Percentiles rank a stretch among this genome's conserved stretches.
These are phyloP conservation scores for Caryopteris hybrid DNA, from an alignment of 305 asterid species.

Conservation along the genomic window DNA sequence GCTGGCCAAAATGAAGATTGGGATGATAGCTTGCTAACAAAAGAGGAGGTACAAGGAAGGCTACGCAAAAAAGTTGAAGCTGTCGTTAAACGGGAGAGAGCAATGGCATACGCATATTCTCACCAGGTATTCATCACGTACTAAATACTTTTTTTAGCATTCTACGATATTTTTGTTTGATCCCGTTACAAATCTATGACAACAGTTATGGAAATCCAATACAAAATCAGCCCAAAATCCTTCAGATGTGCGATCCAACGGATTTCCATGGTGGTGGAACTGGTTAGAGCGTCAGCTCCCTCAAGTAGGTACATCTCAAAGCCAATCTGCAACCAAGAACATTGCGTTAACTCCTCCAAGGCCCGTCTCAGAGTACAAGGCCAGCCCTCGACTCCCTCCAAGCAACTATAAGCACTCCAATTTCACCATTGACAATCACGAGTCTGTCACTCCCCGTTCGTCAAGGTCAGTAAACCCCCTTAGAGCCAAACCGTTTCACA, in stretches of 20 bases:
- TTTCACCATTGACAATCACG: slow-evolving; percentile 37
- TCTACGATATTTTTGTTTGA: not conserved
- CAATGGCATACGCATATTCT: slow-evolving; percentile 91
- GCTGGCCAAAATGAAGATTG: slow-evolving; percentile 63
- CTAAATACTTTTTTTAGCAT: not conserved
- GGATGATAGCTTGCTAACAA: slow-evolving; percentile 81
- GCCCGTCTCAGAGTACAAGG: slow-evolving; percentile 49
- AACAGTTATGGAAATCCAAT: slow-evolving; percentile 61
- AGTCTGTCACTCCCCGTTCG: slow-evolving; percentile 64
- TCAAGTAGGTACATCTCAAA: slow-evolving; percentile 29
- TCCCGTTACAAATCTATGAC: not conserved
- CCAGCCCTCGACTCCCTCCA: slow-evolving; percentile 43
- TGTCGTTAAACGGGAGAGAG: slow-evolving; percentile 87
- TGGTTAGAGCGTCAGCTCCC: slow-evolving; percentile 82
- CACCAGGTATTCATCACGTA: slow-evolving; percentile 48
- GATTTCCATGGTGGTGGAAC: slow-evolving; percentile 97
- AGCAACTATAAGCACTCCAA: slow-evolving; percentile 23
- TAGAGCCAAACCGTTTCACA: slow-evolving; percentile 46
- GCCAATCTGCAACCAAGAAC: slow-evolving; percentile 33
- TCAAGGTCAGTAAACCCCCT: slow-evolving; percentile 57
- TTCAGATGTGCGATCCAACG: slow-evolving; percentile 42
- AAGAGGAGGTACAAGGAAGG: slow-evolving; percentile 74
- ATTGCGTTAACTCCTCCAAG: slow-evolving; percentile 45
- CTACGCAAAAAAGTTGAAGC: slow-evolving; percentile 75
- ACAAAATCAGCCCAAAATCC: slow-evolving; percentile 36